phyloP scores from a whole-genome alignment of 805 yeast species.

The Suhomyces xylopsoci region DNA sequence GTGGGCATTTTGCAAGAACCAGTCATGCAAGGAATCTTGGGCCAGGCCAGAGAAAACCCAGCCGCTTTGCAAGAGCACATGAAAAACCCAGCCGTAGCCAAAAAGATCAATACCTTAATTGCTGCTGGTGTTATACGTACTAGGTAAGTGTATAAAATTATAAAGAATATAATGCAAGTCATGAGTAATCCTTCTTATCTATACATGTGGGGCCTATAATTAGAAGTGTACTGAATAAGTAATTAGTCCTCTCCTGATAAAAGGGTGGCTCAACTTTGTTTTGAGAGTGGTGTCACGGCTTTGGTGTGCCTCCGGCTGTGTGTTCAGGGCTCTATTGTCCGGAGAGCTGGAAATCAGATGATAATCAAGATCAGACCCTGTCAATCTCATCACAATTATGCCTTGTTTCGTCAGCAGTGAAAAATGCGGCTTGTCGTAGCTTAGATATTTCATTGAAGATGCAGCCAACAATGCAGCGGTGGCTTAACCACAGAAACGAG shows the following conservation, averaged over 20 bases:
- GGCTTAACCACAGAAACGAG: neutral
- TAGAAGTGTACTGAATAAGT: neutral
- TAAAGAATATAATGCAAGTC: neutral
- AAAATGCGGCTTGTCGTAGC: neutral
- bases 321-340: neutral
- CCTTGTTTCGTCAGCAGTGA: neutral
- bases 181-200: neutral
- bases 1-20: constrained; percentile 88
- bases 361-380: neutral
- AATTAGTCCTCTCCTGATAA: neutral
- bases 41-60: constrained; percentile 92
- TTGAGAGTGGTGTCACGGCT: no score
- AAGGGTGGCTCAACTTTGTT: neutral
- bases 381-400: neutral
- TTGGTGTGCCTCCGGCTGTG: no score
- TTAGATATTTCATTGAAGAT: neutral
- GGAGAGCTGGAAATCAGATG: neutral
- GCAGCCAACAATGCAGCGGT: neutral
- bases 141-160: constrained; percentile 39
- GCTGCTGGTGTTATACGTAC: constrained; percentile 98
- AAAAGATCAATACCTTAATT: constrained; percentile 82
- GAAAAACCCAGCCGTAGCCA: constrained; percentile 90
- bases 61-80: constrained; percentile 97
- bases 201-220: neutral
- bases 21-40: constrained; percentile 90